These are phyloP conservation scores for Hebeloma cylindrosporum DNA, from an alignment of 768 basidiomycete species.

Conservation along the genomic window DNA sequence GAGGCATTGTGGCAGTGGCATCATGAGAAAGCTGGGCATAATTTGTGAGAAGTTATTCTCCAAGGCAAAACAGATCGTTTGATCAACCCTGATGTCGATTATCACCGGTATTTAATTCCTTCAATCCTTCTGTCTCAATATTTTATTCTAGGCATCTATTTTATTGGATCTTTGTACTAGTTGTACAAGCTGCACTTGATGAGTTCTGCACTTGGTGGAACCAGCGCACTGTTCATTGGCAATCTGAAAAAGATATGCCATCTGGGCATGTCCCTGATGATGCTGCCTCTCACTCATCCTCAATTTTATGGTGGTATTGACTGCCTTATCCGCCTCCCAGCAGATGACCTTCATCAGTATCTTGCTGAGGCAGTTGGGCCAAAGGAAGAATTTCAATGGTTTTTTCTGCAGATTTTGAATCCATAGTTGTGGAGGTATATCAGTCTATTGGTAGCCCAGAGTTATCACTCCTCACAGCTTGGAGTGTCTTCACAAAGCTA, in stretches of 20 bases:
- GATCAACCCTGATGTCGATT: conserved; percentile 15
- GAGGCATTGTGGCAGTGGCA: conserved; percentile 33
- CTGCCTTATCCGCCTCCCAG: no score
- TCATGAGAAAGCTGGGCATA: conserved; percentile 15
- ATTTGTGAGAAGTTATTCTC: conserved; percentile 21
- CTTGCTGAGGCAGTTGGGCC: no score
- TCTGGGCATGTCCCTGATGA: conserved; percentile 33
- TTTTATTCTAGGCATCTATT: conserved; percentile 24
- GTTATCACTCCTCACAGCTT: no score
- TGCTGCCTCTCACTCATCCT: no score
- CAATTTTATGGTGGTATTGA: no score
- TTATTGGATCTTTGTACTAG: conserved; percentile 33
- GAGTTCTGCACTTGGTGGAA: conserved; percentile 32
- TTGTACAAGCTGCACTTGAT: conserved; percentile 30
- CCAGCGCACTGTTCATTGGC: conserved; percentile 24
- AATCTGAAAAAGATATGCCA: conserved; percentile 25
- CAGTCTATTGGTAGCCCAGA: no score
- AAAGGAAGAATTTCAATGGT: no score
- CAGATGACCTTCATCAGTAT: no score
- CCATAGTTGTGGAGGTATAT: no score
- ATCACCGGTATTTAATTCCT: conserved; percentile 19
- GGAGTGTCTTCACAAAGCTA: no score
- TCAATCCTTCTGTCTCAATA: neutral
- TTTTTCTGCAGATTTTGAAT: no score
- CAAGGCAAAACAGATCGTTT: conserved; percentile 20